Evolutionary conservation across 2,329 filamentous ascomycete species (phyloP).

Genomic region (Colletotrichum spinosum): DNA sequence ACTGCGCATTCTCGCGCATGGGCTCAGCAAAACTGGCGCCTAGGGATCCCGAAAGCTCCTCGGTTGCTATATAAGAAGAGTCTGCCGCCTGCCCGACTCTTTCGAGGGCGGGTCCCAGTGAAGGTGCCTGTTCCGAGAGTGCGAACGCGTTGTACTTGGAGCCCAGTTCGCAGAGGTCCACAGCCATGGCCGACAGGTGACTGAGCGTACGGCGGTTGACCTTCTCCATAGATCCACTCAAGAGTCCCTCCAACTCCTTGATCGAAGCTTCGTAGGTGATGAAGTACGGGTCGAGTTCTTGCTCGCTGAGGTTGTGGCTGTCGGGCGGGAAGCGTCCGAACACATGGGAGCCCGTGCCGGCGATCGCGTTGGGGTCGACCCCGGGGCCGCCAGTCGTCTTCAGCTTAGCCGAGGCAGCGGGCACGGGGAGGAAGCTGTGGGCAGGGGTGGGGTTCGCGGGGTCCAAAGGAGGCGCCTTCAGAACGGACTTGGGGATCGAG

Average conservation of each 20-base stretch:
- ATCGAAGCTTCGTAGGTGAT: slow-evolving; percentile 92
- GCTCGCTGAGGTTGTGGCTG: slow-evolving; percentile 80
- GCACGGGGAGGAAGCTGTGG: slow-evolving; percentile 89
- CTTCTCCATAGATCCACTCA: slow-evolving; percentile 96
- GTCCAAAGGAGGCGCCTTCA: slow-evolving; percentile 95
- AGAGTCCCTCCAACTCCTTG: slow-evolving; percentile 87
- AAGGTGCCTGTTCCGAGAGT: slow-evolving; percentile 89
- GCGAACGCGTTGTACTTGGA: slow-evolving; percentile 98
- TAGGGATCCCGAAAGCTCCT: slow-evolving; percentile 88
- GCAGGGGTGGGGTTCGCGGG: slow-evolving; percentile 91
- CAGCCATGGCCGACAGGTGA: slow-evolving; percentile 84
- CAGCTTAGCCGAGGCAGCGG: slow-evolving; percentile 86
- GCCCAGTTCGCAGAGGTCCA: slow-evolving; percentile 91
- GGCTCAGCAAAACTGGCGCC: slow-evolving; percentile 96
- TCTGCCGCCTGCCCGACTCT: slow-evolving; percentile 94
- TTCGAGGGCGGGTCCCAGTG: slow-evolving; percentile 92
- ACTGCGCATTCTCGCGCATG: slow-evolving; percentile 97
- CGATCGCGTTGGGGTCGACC: slow-evolving; percentile 49
- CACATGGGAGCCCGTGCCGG: slow-evolving; percentile 62
- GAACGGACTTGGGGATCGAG: slow-evolving; percentile 91
- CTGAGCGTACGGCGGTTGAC: slow-evolving; percentile 91
- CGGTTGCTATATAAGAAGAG: slow-evolving; percentile 94
- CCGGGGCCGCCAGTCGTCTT: slow-evolving; percentile 61
- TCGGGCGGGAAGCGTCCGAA: slow-evolving; percentile 87
- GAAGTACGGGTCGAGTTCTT: slow-evolving; percentile 96